Evolutionary conservation across 2,329 filamentous ascomycete genomes (phyloP), one percentile per base, ranked within the genome.

Genomic region (Fusarium sarcochroum): DNA sequence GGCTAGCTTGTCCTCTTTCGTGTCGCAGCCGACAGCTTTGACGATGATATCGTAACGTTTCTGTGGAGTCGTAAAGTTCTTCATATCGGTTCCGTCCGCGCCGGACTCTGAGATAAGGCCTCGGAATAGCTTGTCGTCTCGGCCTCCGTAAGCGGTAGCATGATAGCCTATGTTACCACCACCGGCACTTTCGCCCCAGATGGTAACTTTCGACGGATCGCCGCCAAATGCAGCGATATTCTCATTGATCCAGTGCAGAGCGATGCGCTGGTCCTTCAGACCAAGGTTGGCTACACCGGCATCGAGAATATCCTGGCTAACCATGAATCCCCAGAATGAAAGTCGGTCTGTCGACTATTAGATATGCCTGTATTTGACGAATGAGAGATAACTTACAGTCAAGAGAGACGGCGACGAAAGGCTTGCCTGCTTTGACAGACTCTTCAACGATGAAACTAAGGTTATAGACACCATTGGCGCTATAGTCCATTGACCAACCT

Each of bases 371-470:
- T 2, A 1, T 0, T 2, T 23, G 13, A 1, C 1, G 0, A 2
- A 3, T 1, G 1, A 0, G 7, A 2, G 2, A 13, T 0, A 5
- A 20, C 57, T 53, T 27, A 73, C 70, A 72, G 9, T 73, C 71
- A 0, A 73, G 35, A 1, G 71, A 73, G 2, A 73, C 58, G 3
- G 40, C 71, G 2, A 73, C 50, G 8, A 73, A 64, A 7, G 71
- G 71, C 17, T 73, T 73, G 18, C 66, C 66, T 6, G 53, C 56
- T 41, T 73, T 73, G 30, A 70, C 69, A 7, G 27, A 81, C 76
- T 23, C 81, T 79, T 62, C 82, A 1, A 91, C 85, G 48, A 90
- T 84, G 60, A 84, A 87, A 15, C 85, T 86, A 59, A 89, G 79
- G 70, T 91, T 90, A 73, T 91, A 91, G 25, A 86, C 80, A 10